Evolutionary conservation across 371 early-diverging fungal species (phyloP).

Genomic region (Apophysomyces ossiformis): DNA sequence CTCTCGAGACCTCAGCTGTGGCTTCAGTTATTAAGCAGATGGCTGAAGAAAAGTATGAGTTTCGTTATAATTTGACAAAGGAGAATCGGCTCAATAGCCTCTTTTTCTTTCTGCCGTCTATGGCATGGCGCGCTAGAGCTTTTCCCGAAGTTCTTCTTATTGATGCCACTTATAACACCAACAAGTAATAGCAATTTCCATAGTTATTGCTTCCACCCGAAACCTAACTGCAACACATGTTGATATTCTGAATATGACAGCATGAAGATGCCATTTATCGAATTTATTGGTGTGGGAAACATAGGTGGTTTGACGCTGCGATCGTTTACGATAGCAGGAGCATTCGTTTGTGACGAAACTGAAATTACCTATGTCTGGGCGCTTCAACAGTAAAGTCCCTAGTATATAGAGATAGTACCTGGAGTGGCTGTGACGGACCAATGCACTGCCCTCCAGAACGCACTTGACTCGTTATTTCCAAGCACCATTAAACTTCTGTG

Average conservation of each 20-base stretch:
- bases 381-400: not conserved
- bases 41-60: too few relatives aligned
- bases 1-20: too few relatives aligned
- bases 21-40: too few relatives aligned
- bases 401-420: not conserved
- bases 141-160: conserved; percentile 9
- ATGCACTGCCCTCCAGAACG: conserved; percentile 7
- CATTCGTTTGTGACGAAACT: conserved; percentile 11
- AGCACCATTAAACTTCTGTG: not conserved
- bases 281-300: too few relatives aligned
- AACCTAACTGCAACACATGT: too few relatives aligned
- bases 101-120: conserved; percentile 5
- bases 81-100: too few relatives aligned
- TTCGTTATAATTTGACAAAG: too few relatives aligned
- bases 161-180: conserved; percentile 22
- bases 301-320: conserved; percentile 1
- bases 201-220: too few relatives aligned
- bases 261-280: too few relatives aligned
- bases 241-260: too few relatives aligned
- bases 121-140: not conserved
- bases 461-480: conserved; percentile 7
- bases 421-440: conserved; percentile 11
- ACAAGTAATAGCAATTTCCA: conserved; percentile 11
- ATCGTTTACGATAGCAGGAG: conserved; percentile 14
- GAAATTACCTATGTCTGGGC: conserved; percentile 12